phyloP scores from a whole-genome alignment of 768 basidiomycete genomes.

The Cystofilobasidium capitatum region DNA sequence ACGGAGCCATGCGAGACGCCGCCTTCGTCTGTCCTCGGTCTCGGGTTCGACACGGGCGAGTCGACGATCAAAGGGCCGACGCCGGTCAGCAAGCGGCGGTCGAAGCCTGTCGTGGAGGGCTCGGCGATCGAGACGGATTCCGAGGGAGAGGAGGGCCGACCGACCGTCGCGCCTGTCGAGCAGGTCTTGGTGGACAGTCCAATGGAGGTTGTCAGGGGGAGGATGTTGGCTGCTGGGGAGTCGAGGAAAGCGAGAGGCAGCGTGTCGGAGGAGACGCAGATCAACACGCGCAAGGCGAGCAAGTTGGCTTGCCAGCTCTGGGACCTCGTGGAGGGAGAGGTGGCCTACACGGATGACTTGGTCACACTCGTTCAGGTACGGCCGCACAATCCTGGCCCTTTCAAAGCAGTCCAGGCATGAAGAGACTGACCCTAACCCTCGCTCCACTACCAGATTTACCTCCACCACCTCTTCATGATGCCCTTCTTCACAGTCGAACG shows the following conservation, averaged over 20 bases:
- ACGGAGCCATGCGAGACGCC: constrained; percentile 2
- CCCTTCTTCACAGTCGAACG: constrained; percentile 27
- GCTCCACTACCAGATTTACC: constrained; percentile 30
- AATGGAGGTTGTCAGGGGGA: no score
- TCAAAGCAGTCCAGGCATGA: neutral
- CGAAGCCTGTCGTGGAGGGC: neutral
- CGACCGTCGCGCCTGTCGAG: no score
- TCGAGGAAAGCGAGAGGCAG: no score
- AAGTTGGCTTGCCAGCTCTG: constrained; percentile 21
- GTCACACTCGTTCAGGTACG: constrained; percentile 26
- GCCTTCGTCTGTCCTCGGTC: neutral
- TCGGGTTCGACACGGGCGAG: neutral
- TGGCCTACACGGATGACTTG: constrained; percentile 21
- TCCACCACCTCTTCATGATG: constrained; percentile 31
- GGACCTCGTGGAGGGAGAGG: constrained; percentile 26
- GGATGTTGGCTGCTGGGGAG: no score
- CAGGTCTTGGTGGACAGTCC: neutral
- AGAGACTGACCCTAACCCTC: neutral
- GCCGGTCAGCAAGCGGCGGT: neutral
- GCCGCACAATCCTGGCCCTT: neutral
- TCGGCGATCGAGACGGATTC: neutral
- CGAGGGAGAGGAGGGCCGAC: neutral
- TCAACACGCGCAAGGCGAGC: constrained; percentile 1
- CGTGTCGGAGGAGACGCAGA: neutral
- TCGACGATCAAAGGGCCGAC: neutral